Base-by-base conservation (phyloP, 1,139 yeast species). In the Suhomyces guaymorum region DNA sequence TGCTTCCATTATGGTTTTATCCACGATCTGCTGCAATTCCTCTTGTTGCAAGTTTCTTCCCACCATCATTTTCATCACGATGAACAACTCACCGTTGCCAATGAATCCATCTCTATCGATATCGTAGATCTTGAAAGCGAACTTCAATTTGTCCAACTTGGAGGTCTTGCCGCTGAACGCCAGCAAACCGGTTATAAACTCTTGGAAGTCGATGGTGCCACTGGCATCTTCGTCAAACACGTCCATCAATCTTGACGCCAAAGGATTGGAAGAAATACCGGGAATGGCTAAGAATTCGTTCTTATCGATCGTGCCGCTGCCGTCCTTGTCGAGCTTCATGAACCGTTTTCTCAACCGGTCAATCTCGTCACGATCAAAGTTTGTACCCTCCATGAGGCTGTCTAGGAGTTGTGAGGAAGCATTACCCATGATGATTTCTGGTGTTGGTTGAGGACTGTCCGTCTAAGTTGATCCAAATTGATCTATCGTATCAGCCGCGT, bases 31-130 rank as follows among this genome's bases (percentile, higher is more conserved):
- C 59, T 94, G 99, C 44, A 94, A 70, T 54, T 92, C 97, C 24
- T 78, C 81, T 41, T 87, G 95, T 44, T 81, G 84, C 40, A 94
- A 65, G 53, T 92, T 90, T 51, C 80, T 83, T 3, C 97, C 98
- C 25, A 92, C 98, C 98, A 94, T 94, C 80, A 88, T 86, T 61
- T 92, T 87, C 67, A 94, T 72, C 28, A 94, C 97, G 31, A 92
- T 74, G 54, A 83, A 94, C 39, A 94, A 64, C 61, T 94, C 99
- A 15, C 98, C 98, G 54, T 92, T 92, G 4, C 97, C 90, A 29
- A 94, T 87, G 54, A 59, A 89, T 0, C 98, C 98, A 57, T 94
- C 99, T 37, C 90, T 73, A 59, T 94, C 99, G 46, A 94, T 89
- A 55, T 94, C 99, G 55, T 92, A 94, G 13, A 94, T 88, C 54